phyloP scores from a whole-genome alignment of 345 rosid genomes.

The Hibiscus syriacus region DNA sequence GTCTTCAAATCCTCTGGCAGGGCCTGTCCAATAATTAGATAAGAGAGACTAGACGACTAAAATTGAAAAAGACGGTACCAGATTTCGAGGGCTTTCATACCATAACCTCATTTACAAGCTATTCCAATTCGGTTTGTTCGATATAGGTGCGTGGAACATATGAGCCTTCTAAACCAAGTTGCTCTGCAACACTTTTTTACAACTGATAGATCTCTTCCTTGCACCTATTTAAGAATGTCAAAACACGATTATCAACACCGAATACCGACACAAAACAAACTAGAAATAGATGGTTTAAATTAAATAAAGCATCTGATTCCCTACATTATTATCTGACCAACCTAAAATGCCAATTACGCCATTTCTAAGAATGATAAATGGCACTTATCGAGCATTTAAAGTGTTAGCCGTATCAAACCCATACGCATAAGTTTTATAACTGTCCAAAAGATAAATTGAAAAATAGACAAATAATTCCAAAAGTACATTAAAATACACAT shows the following conservation, averaged over 20 bases:
- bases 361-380: too few species aligned
- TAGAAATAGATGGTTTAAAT: background rate
- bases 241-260: background rate
- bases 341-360: too few species aligned
- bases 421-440: background rate
- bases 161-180: too few species aligned
- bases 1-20: slow-evolving; percentile 74
- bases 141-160: slow-evolving; percentile 76
- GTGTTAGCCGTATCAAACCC: background rate
- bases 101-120: too few species aligned
- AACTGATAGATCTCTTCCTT: too few species aligned
- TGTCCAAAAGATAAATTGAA: background rate
- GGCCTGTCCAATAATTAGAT: slow-evolving; percentile 38
- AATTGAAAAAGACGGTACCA: slow-evolving; percentile 2
- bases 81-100: slow-evolving; percentile 21
- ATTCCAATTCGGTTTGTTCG: slow-evolving; percentile 82
- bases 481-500: background rate
- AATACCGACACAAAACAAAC: background rate
- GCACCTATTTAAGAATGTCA: slow-evolving; percentile 18
- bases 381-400: too few species aligned
- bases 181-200: too few species aligned
- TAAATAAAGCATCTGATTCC: slow-evolving; percentile 1
- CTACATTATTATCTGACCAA: too few species aligned
- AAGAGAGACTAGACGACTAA: slow-evolving; percentile 9
- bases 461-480: background rate